Evolutionary conservation across 192 early-diverging fungal genomes (phyloP).

Genomic region (Spizellomyces punctatus): DNA sequence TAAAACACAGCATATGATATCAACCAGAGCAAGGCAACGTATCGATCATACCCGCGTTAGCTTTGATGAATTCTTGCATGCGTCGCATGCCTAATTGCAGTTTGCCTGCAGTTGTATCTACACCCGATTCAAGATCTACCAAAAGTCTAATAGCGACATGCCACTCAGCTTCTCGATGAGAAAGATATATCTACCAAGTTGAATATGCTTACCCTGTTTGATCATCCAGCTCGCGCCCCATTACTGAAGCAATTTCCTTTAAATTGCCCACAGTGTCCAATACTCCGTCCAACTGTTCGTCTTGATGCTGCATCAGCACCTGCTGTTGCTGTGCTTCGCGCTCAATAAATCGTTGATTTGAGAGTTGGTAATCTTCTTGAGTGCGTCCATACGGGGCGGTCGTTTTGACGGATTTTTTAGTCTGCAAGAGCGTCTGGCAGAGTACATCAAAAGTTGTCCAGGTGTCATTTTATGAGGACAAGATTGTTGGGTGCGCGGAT

Average conservation of each 20-base stretch:
- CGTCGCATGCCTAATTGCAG: constrained; percentile 51
- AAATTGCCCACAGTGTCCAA: constrained; percentile 45
- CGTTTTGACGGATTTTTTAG: background rate
- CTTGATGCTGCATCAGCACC: constrained; percentile 51
- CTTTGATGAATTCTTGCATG: constrained; percentile 55
- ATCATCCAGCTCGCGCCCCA: constrained; percentile 61
- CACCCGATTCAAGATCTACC: constrained; percentile 52
- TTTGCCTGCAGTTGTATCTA: constrained; percentile 53
- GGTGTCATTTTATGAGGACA: background rate
- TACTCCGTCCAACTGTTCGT: constrained; percentile 56
- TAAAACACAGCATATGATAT: background rate
- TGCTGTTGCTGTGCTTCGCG: constrained; percentile 49
- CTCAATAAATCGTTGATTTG: constrained; percentile 46
- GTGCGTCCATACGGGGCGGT: constrained; percentile 23
- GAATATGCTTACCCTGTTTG: constrained; percentile 45
- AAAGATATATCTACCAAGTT: background rate
- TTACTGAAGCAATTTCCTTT: constrained; percentile 53
- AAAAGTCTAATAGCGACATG: constrained; percentile 39
- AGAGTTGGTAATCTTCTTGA: constrained; percentile 29
- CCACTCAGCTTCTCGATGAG: background rate
- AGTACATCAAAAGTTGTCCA: background rate
- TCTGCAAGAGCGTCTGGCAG: background rate
- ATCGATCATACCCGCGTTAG: constrained; percentile 46
- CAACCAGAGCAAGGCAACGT: background rate
- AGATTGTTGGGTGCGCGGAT: background rate